Evolutionary conservation across 1,284 basidiomycete genomes (phyloP), one percentile per base, ranked within the genome.

Genomic region (Phlebopus sp.): DNA sequence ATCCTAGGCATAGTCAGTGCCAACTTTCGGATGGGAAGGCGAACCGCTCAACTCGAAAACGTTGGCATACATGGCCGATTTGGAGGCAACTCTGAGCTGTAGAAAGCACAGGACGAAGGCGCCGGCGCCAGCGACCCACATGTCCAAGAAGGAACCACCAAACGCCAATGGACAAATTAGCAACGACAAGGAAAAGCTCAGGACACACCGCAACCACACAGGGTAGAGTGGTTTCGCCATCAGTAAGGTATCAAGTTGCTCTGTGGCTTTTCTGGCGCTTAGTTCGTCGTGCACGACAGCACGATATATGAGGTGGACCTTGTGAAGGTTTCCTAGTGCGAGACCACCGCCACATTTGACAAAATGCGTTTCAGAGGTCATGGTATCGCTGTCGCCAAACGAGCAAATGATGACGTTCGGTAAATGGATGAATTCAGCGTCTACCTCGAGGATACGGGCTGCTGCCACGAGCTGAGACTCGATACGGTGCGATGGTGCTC

Each of bases 281-380:
- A 90, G 80, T 67, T 92, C 86, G 63, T 92, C 90, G 63, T 92
- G 90, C 10, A 93, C 81, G 35, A 93, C 90, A 9, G 74, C 66
- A 36, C 87, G 81, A 63, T 92, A 93, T 54, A 91, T 77, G 31
- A 76, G 59, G 62, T 92, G 90, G 0, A 90, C 82, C 47, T 82
- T 78, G 64, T 91, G 88, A 10, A 92, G 76, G 49, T 79, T 79
- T 17, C 88, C 88, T 5, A 92, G 78, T 34, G 84, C 78, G 37
- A 92, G 81, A 37, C 83, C 77, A n/a, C 87, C 84, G 32, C 72
- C 68, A 50, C 82, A 82, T 61, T 88, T 89, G 61, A 92, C 74
- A 60, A 92, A 90, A 62, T 92, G 86, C 19, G 87, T 90, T 66
- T 91, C 86, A 18, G 86, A 87, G 4, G 81, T 81, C 55, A 84